A percentile compares a stretch with the other conserved stretches of the same genome.
phyloP scores from a whole-genome alignment of 805 yeast species.

The Ogataea polymorpha region DNA sequence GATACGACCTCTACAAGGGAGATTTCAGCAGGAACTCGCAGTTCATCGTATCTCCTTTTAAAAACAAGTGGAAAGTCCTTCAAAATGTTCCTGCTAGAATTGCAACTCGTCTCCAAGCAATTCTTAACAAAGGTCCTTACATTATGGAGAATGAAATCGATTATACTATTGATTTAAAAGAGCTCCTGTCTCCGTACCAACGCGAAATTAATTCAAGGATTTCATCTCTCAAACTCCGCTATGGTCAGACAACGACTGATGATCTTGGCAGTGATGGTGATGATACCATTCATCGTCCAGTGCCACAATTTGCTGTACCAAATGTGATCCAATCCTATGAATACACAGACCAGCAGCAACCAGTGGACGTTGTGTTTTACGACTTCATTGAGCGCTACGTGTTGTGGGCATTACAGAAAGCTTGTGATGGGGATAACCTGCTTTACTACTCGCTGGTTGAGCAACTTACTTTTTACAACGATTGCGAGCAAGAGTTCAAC shows the following conservation, averaged over 20 bases:
- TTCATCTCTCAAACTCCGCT: slow-evolving; percentile 29
- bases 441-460: slow-evolving; percentile 16
- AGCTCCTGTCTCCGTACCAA: slow-evolving; percentile 26
- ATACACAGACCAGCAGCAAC: slow-evolving; percentile 20
- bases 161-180: slow-evolving; percentile 5
- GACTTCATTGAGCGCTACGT: slow-evolving; percentile 56
- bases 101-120: slow-evolving; percentile 52
- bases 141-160: slow-evolving; percentile 8
- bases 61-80: slow-evolving; percentile 72
- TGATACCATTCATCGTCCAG: slow-evolving; percentile 66
- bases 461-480: slow-evolving; percentile 25
- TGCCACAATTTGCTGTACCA: slow-evolving; percentile 62
- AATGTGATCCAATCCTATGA: slow-evolving; percentile 66
- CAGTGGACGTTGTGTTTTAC: slow-evolving; percentile 72
- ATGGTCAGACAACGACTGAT: slow-evolving; percentile 81
- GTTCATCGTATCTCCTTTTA: slow-evolving; percentile 81
- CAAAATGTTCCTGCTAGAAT: slow-evolving; percentile 52
- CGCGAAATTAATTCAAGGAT: slow-evolving; percentile 16
- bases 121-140: slow-evolving; percentile 56
- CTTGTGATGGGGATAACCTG: slow-evolving; percentile 15
- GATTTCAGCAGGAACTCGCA: slow-evolving; percentile 77
- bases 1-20: slow-evolving; percentile 85
- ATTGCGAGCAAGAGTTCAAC: slow-evolving; percentile 36
- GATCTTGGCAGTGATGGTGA: slow-evolving; percentile 88
- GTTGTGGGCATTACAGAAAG: slow-evolving; percentile 23